These are phyloP conservation scores for Wallacemonas rigidus DNA, from an alignment of 208 protist species.

Conservation along the genomic window DNA sequence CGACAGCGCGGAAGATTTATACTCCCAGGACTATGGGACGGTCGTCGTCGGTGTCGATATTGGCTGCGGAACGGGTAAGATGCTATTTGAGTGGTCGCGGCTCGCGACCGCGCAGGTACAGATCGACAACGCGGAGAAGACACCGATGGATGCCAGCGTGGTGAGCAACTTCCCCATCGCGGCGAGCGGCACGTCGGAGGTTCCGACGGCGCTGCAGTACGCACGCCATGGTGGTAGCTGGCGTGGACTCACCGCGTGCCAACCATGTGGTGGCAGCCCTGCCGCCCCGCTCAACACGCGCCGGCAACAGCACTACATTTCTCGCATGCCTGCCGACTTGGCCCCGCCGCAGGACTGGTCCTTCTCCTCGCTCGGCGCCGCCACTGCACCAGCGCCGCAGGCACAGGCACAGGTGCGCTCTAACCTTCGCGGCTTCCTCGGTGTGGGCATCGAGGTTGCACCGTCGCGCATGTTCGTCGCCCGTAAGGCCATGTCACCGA, in stretches of 20 bases:
- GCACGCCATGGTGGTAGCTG: constrained; percentile 5
- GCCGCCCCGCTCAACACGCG: constrained; percentile 3
- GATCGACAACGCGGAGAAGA: constrained; percentile 1
- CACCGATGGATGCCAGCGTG: background rate
- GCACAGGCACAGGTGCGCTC: background rate
- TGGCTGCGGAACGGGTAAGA: constrained; percentile 68
- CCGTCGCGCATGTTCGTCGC: constrained; percentile 67
- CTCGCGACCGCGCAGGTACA: constrained; percentile 36
- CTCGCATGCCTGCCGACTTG: constrained; percentile 14
- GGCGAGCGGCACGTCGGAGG: constrained; percentile 6
- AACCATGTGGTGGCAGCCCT: constrained; percentile 5
- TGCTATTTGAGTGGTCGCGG: constrained; percentile 75
- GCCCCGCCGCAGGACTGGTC: constrained; percentile 15
- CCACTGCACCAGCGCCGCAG: background rate
- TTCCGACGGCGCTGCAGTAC: constrained; percentile 11
- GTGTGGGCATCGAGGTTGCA: constrained; percentile 62
- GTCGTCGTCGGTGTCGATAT: constrained; percentile 55
- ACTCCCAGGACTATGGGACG: constrained; percentile 22
- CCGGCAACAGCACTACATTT: constrained; percentile 15
- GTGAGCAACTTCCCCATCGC: background rate
- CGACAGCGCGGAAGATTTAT: background rate
- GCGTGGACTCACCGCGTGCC: background rate
- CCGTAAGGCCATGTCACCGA: constrained; percentile 41
- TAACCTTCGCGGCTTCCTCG: constrained; percentile 39
- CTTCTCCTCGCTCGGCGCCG: constrained; percentile 15